Evolutionary conservation across 2,329 filamentous ascomycete species (phyloP).

Genomic region (Curvularia verruculosa): DNA sequence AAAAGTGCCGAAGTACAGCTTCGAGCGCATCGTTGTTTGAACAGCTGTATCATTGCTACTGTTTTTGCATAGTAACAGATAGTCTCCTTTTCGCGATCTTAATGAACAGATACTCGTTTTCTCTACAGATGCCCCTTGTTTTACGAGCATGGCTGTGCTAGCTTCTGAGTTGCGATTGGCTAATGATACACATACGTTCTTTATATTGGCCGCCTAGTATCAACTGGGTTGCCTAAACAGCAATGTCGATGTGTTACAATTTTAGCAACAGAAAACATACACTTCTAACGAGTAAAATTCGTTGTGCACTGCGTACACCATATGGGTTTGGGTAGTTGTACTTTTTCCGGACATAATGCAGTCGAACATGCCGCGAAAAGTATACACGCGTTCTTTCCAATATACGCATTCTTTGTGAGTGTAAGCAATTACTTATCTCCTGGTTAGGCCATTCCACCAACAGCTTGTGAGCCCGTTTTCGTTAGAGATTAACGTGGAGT

Average conservation of each 20-base stretch:
- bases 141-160: background rate
- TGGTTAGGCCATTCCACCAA: background rate
- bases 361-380: no score
- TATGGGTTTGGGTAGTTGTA: no score
- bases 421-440: background rate
- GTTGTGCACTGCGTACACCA: no score
- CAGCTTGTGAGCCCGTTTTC: background rate
- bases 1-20: constrained; percentile 81
- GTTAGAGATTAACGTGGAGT: background rate
- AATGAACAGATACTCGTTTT: background rate
- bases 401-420: no score
- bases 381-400: no score
- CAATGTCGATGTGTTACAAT: background rate
- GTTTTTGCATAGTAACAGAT: background rate
- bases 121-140: background rate
- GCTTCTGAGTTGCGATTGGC: background rate
- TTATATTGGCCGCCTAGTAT: background rate
- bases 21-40: constrained; percentile 68
- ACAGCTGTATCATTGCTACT: background rate
- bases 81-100: background rate
- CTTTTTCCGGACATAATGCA: no score
- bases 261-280: background rate
- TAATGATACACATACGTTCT: background rate
- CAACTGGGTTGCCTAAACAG: background rate
- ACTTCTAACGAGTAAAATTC: no score